A percentile compares a stretch with the other conserved stretches of the same genome.
Evolutionary conservation across 352 stramenopile genomes (phyloP).

Genomic region (Globisporangium ultimum): DNA sequence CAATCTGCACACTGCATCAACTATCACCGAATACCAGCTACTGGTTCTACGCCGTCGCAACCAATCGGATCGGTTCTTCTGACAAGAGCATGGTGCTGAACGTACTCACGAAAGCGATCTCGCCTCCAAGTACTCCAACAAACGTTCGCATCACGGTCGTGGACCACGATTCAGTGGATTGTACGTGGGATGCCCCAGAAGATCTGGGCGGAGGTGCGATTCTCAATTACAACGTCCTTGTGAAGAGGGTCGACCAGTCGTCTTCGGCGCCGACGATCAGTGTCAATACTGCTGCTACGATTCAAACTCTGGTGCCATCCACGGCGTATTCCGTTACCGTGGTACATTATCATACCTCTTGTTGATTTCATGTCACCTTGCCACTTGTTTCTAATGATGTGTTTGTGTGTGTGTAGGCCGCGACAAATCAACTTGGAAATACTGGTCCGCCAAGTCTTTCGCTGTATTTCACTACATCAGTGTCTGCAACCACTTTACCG

Average conservation of each 20-base stretch:
- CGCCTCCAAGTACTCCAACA: conserved; percentile 24
- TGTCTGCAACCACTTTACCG: conserved; percentile 12
- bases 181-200: conserved; percentile 27
- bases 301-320: conserved; percentile 10
- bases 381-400: neutral
- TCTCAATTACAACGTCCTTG: conserved; percentile 24
- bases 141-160: conserved; percentile 30
- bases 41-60: conserved; percentile 33
- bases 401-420: conserved; percentile 5
- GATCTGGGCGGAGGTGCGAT: conserved; percentile 40
- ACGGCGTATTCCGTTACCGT: conserved; percentile 38
- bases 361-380: neutral
- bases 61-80: conserved; percentile 38
- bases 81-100: conserved; percentile 12
- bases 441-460: conserved; percentile 15
- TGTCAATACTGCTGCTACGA: neutral
- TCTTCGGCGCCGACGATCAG: neutral
- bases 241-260: conserved; percentile 11
- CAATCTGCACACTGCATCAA: conserved; percentile 21
- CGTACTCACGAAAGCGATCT: conserved; percentile 24
- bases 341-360: conserved; percentile 21
- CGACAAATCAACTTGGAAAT: conserved; percentile 12
- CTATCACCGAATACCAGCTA: conserved; percentile 34
- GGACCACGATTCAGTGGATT: conserved; percentile 22
- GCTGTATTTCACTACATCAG: conserved; percentile 27